phyloP scores from a whole-genome alignment of 768 basidiomycete genomes.

The Collybia sordida region DNA sequence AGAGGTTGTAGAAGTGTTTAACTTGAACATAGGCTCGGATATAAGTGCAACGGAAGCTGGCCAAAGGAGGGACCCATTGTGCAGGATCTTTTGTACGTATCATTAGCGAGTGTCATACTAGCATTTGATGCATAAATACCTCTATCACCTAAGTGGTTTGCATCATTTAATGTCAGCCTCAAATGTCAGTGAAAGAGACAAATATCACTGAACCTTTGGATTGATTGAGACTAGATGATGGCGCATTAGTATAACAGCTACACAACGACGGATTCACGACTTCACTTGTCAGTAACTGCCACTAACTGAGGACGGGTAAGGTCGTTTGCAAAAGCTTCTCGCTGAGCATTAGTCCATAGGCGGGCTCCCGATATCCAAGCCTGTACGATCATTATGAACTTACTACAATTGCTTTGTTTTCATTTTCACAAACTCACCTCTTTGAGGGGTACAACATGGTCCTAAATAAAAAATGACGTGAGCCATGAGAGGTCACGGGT shows the following conservation, averaged over 20 bases:
- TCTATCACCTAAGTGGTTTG: background rate
- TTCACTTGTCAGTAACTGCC: slow-evolving; percentile 42
- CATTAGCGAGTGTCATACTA: background rate
- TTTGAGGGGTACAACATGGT: slow-evolving; percentile 55
- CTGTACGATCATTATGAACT: slow-evolving; percentile 15
- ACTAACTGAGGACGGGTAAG: slow-evolving; percentile 53
- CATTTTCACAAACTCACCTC: slow-evolving; percentile 28
- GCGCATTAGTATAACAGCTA: background rate
- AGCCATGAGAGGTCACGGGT: background rate
- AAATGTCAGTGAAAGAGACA: slow-evolving; percentile 15
- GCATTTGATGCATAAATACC: background rate
- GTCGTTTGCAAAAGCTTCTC: slow-evolving; percentile 56
- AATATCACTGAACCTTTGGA: slow-evolving; percentile 33
- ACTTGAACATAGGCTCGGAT: slow-evolving; percentile 53
- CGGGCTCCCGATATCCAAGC: slow-evolving; percentile 60
- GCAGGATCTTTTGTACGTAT: slow-evolving; percentile 36
- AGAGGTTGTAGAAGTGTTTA: slow-evolving; percentile 49
- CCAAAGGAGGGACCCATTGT: slow-evolving; percentile 50
- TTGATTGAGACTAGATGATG: slow-evolving; percentile 36
- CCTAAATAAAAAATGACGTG: slow-evolving; percentile 25
- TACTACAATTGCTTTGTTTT: background rate
- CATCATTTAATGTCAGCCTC: background rate
- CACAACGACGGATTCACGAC: slow-evolving; percentile 4
- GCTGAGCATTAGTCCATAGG: slow-evolving; percentile 47
- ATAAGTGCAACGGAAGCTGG: slow-evolving; percentile 50